phyloP scores from a whole-genome alignment of 768 basidiomycete species.

The Boletus rubropictus region DNA sequence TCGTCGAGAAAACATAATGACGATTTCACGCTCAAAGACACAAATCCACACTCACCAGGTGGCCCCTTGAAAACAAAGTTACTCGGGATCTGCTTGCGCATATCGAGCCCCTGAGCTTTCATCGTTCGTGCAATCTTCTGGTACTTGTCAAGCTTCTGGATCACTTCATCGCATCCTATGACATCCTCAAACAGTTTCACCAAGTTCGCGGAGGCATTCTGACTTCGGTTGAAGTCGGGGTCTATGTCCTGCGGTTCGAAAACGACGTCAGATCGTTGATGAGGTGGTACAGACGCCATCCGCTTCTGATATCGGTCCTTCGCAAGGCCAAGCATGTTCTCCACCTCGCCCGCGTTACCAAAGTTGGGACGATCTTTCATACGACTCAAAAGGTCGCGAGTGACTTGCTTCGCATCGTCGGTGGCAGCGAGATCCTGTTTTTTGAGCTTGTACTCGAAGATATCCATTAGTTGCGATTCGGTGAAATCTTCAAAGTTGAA shows the following conservation, averaged over 20 bases:
- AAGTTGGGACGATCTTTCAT: slow-evolving; percentile 49
- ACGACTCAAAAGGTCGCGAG: slow-evolving; percentile 40
- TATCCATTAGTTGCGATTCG: slow-evolving; percentile 44
- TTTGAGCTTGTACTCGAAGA: slow-evolving; percentile 52
- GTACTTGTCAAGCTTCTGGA: slow-evolving; percentile 44
- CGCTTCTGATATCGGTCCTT: slow-evolving; percentile 45
- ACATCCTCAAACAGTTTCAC: slow-evolving; percentile 55
- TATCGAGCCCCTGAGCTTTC: slow-evolving; percentile 39
- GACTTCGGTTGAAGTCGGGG: slow-evolving; percentile 48
- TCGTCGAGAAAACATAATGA: not conserved
- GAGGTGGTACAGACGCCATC: slow-evolving; percentile 21
- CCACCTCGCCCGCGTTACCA: slow-evolving; percentile 61
- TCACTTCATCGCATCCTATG: slow-evolving; percentile 52
- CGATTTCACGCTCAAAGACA: too few relatives aligned
- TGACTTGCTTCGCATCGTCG: slow-evolving; percentile 49
- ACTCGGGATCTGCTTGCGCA: slow-evolving; percentile 51
- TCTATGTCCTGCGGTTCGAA: slow-evolving; percentile 55
- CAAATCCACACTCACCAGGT: slow-evolving; percentile 40
- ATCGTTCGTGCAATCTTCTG: slow-evolving; percentile 45
- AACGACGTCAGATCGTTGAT: slow-evolving; percentile 19
- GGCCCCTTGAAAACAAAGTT: slow-evolving; percentile 69
- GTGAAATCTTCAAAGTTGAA: too few relatives aligned
- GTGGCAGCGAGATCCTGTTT: slow-evolving; percentile 55
- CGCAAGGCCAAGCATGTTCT: slow-evolving; percentile 49
- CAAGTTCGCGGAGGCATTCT: slow-evolving; percentile 46